Base-by-base conservation (phyloP, 2,329 filamentous ascomycete genomes). In the Pseudogymnoascus sp. region DNA sequence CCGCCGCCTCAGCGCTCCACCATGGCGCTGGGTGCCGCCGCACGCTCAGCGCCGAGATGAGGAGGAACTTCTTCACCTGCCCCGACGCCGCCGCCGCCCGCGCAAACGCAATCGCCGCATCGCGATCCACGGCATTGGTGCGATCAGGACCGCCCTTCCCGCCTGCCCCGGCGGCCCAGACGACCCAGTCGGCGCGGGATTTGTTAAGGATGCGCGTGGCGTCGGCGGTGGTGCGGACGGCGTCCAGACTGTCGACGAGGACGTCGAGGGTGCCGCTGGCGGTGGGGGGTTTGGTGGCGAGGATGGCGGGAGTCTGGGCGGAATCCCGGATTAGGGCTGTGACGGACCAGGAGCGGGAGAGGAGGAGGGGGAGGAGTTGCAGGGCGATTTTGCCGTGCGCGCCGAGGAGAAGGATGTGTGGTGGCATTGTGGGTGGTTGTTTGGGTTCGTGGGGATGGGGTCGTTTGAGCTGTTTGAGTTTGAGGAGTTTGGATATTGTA, bases 301-400 rank as follows among this genome's bases (percentile, higher is more conserved):
- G 76, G 63, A 95, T 86, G 61, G 85, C 77, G 3, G 78, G 71
- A 45, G 82, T 80, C 67, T 94, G 90, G 0, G 85, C 84, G n/a
- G 84, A 77, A 66, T 85, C 83, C 69, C 91, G 88, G 73, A 95
- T 87, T 64, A 94, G 78, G 72, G 87, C 90, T 64, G 88, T 92
- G 61, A 95, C 88, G 67, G 84, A 84, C 88, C 90, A 93, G 35
- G 84, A 84, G 67, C 86, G 84, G 60, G 85, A 80, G 42, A 94
- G 84, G 6, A 95, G 84, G 64, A 92, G 81, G 1, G 88, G 89
- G 7, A 90, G 94, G 39, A 94, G 81, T 45, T 87, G 77, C 63
- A 90, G 84, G 67, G 90, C 84, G 64, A 94, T 76, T 73, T 92
- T 91, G 76, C 91, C 91, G 77, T 92, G 90, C 69, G 90, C 91